These are phyloP conservation scores for Luzula sylvatica DNA, from an alignment of 176 grass and related monocot species.

Conservation along the genomic window DNA sequence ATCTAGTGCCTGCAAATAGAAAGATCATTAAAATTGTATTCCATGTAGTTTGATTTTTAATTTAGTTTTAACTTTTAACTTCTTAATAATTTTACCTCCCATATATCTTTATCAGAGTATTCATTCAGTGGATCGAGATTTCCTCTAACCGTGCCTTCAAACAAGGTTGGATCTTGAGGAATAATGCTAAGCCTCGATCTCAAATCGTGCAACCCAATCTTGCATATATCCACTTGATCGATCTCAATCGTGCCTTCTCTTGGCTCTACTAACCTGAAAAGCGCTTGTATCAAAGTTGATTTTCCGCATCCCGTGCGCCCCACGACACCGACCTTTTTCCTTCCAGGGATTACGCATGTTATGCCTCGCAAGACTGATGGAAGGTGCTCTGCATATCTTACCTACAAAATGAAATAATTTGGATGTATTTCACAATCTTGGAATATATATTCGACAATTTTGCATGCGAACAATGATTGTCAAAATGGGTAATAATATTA, in stretches of 20 bases:
- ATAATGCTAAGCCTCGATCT: constrained; percentile 81
- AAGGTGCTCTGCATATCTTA: constrained; percentile 88
- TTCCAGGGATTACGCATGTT: constrained; percentile 84
- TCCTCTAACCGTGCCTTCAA: constrained; percentile 75
- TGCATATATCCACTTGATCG: constrained; percentile 71
- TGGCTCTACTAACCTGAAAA: constrained; percentile 81
- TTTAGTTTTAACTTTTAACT: neutral
- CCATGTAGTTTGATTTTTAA: constrained; percentile 8
- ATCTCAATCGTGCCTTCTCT: constrained; percentile 73
- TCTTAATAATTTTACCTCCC: constrained; percentile 56
- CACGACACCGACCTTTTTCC: constrained; percentile 83
- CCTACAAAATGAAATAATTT: constrained; percentile 41
- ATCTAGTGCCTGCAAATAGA: constrained; percentile 51
- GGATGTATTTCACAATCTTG: constrained; percentile 2
- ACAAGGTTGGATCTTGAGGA: constrained; percentile 90
- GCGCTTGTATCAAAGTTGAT: constrained; percentile 81
- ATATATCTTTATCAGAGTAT: constrained; percentile 56
- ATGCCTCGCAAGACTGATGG: constrained; percentile 85
- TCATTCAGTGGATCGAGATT: constrained; percentile 89
- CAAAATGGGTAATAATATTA: too few relatives aligned
- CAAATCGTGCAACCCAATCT: constrained; percentile 86
- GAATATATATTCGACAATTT: neutral
- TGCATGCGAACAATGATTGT: too few relatives aligned
- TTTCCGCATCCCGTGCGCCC: constrained; percentile 88
- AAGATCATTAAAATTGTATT: constrained; percentile 6